Percentiles rank a stretch among this genome's conserved stretches.
phyloP scores from a whole-genome alignment of 2,329 filamentous ascomycete genomes.

The Aureobasidium sp. region DNA sequence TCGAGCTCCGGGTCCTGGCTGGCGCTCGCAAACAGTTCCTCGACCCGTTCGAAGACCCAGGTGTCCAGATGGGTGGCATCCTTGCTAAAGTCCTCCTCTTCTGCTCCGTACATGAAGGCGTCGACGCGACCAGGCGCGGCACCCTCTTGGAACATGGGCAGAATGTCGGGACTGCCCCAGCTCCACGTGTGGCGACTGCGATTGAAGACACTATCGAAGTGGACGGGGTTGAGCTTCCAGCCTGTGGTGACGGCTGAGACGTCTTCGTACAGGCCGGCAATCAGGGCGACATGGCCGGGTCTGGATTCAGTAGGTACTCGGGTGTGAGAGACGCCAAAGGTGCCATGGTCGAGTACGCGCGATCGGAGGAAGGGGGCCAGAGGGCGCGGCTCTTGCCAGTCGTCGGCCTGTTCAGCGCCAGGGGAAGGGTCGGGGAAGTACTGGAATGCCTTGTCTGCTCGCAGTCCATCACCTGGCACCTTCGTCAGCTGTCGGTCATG shows the following conservation, averaged over 20 bases:
- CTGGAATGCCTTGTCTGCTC: constrained; percentile 96
- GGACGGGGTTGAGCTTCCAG: constrained; percentile 96
- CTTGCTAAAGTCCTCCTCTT: constrained; percentile 83
- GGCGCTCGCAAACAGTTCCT: constrained; percentile 75
- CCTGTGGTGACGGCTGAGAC: constrained; percentile 95
- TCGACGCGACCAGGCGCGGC: constrained; percentile 81
- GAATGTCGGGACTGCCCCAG: constrained; percentile 95
- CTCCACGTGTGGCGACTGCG: constrained; percentile 95
- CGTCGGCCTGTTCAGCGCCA: constrained; percentile 47
- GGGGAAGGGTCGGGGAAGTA: constrained; percentile 81
- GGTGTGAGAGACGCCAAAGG: constrained; percentile 95
- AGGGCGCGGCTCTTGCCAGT: constrained; percentile 66
- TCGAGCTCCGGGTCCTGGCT: constrained; percentile 69
- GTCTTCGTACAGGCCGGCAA: constrained; percentile 94
- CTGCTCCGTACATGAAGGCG: constrained; percentile 73
- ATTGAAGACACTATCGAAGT: constrained; percentile 99
- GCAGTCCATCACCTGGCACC: constrained; percentile 68
- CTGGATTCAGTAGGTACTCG: constrained; percentile 94
- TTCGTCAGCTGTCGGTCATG: constrained; percentile 1
- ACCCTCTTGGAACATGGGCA: constrained; percentile 96
- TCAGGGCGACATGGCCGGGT: constrained; percentile 92
- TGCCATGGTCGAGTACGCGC: constrained; percentile 78
- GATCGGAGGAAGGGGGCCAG: constrained; percentile 89
- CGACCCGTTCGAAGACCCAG: constrained; percentile 95
- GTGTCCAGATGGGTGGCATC: constrained; percentile 75